Percentiles rank a stretch among this genome's conserved stretches.
Evolutionary conservation across 441 rosid genomes (phyloP).

Genomic region (Gossypium schwendimanii): DNA sequence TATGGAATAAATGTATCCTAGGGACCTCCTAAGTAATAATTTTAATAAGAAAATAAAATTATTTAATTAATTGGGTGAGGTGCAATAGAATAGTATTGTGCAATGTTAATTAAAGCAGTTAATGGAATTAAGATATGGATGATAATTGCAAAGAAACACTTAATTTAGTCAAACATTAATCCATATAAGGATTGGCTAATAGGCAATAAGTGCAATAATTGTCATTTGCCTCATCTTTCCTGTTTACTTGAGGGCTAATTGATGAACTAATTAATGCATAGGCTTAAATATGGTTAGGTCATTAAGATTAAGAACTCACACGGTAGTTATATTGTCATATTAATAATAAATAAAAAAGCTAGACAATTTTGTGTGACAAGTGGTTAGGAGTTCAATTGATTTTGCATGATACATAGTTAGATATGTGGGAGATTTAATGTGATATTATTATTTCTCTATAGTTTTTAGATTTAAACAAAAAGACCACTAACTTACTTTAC

Average conservation of each 20-base stretch:
- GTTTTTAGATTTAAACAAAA: background rate
- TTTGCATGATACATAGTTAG: constrained; percentile 9
- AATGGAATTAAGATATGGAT: background rate
- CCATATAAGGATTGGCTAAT: background rate
- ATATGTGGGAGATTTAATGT: background rate
- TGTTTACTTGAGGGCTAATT: background rate
- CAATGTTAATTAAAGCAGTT: background rate
- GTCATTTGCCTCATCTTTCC: background rate
- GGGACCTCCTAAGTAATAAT: no score
- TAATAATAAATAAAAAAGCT: background rate
- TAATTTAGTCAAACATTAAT: background rate
- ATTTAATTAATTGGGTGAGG: background rate
- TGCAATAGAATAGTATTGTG: background rate
- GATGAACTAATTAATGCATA: background rate
- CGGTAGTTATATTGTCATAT: background rate
- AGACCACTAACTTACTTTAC: background rate
- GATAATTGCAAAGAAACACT: background rate
- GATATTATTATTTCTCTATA: background rate
- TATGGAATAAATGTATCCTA: no score
- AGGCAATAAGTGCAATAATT: background rate
- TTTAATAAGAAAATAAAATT: background rate
- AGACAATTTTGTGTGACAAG: constrained; percentile 1
- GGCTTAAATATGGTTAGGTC: background rate
- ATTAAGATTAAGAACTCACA: background rate
- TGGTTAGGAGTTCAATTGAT: background rate